A percentile compares a stretch with the other conserved stretches of the same genome.
These are phyloP conservation scores for Eucalyptus cloeziana DNA, from an alignment of 345 rosid species.

Conservation along the genomic window DNA sequence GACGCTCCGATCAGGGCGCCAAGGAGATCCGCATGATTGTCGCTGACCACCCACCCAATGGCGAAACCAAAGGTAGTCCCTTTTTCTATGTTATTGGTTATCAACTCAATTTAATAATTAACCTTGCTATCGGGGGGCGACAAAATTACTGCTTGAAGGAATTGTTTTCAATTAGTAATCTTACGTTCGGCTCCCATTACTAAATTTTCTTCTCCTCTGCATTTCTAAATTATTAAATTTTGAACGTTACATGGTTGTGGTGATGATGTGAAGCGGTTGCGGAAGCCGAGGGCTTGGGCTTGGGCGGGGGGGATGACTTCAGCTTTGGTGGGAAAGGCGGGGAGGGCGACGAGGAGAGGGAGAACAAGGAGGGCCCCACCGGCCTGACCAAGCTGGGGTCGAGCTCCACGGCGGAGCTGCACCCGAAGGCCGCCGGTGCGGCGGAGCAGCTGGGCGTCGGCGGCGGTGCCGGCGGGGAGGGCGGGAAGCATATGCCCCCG, in stretches of 20 bases:
- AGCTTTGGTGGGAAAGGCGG: slow-evolving; percentile 47
- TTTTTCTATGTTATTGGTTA: not conserved
- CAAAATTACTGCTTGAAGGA: not conserved
- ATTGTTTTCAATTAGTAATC: not conserved
- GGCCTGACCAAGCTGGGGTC: slow-evolving; percentile 58
- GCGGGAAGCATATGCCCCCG: slow-evolving; percentile 64
- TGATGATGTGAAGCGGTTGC: slow-evolving; percentile 17
- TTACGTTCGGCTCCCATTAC: not conserved
- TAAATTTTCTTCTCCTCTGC: not conserved
- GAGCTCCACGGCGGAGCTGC: slow-evolving; percentile 30
- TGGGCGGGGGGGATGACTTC: slow-evolving; percentile 41
- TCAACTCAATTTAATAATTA: not conserved
- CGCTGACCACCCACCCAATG: slow-evolving; percentile 56
- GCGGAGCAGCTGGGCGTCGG: not conserved
- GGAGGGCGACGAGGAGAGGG: slow-evolving; percentile 4
- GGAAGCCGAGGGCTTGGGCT: slow-evolving; percentile 36
- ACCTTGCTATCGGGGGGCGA: not conserved
- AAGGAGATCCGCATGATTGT: slow-evolving; percentile 93
- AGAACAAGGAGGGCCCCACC: slow-evolving; percentile 34
- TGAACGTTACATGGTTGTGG: not conserved
- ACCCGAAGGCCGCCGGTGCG: slow-evolving; percentile 16
- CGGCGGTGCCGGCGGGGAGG: not conserved
- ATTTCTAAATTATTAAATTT: not conserved
- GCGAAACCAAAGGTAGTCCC: slow-evolving; percentile 52
- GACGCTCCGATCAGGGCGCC: slow-evolving; percentile 81